phyloP scores from a whole-genome alignment of 768 basidiomycete genomes.

The Trametes elegans region DNA sequence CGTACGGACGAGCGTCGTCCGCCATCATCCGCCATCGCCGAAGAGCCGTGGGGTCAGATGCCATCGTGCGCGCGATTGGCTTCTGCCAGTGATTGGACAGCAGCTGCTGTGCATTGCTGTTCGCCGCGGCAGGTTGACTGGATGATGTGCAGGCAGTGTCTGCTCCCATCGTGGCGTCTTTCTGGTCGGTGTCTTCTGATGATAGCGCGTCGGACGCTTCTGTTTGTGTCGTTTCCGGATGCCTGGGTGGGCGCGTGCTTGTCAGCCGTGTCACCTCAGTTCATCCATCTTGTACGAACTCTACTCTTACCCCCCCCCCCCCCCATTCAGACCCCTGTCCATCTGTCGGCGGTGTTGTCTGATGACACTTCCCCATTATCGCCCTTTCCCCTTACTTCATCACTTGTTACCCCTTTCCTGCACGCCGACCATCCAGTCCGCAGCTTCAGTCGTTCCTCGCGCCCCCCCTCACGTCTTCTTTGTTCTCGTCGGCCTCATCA shows the following conservation, averaged over 20 bases:
- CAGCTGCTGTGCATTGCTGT: slow-evolving; percentile 11
- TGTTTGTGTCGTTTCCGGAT: slow-evolving; percentile 2
- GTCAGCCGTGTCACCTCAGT: slow-evolving; percentile 2
- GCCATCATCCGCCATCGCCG: slow-evolving; percentile 5
- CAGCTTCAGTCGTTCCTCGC: neutral
- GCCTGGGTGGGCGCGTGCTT: neutral
- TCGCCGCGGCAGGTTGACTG: neutral
- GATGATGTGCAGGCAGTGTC: slow-evolving; percentile 7
- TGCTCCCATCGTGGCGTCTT: neutral
- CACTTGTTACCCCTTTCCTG: neutral
- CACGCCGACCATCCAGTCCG: neutral
- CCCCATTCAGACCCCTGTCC: slow-evolving; percentile 6
- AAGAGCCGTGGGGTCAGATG: slow-evolving; percentile 13
- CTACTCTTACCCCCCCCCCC: neutral
- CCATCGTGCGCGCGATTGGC: slow-evolving; percentile 3
- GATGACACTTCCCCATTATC: neutral
- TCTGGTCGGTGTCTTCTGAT: slow-evolving; percentile 9
- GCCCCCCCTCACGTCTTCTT: neutral
- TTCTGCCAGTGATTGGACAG: slow-evolving; percentile 5
- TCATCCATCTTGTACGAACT: slow-evolving; percentile 11
- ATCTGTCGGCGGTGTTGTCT: slow-evolving; percentile 5
- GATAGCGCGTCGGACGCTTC: slow-evolving; percentile 15
- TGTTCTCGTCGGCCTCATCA: slow-evolving; percentile 1
- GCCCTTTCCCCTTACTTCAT: neutral
- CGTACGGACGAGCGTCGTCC: neutral